These are phyloP conservation scores for Debaryomycetaceae sp. DNA, from an alignment of 1,139 yeast species.

Conservation along the genomic window DNA sequence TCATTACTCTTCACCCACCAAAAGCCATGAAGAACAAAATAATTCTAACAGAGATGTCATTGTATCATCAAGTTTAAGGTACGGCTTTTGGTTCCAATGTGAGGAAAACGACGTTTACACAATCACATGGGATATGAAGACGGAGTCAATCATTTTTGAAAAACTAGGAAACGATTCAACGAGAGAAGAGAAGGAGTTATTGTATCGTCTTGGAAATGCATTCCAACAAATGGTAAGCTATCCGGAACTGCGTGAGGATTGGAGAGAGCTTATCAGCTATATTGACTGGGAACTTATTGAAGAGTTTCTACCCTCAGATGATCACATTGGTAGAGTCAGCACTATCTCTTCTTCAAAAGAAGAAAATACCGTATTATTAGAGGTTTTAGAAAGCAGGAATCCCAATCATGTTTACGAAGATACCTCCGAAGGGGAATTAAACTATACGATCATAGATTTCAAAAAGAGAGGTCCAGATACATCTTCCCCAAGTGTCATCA, in stretches of 20 bases:
- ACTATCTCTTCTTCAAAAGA: constrained; percentile 28
- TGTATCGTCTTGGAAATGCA: constrained; percentile 15
- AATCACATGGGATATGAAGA: constrained; percentile 9
- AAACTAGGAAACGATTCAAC: constrained; percentile 4
- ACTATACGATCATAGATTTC: constrained; percentile 23
- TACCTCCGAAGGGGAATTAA: constrained; percentile 5
- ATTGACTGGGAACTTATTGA: constrained; percentile 20
- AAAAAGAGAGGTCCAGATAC: constrained; percentile 10
- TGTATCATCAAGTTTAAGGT: constrained; percentile 15
- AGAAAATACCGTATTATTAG: constrained; percentile 23
- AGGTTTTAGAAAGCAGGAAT: constrained; percentile 12
- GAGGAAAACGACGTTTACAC: constrained; percentile 17
- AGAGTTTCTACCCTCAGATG: constrained; percentile 16
- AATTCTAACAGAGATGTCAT: constrained; percentile 1
- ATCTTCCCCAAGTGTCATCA: constrained; percentile 11
- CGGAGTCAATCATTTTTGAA: constrained; percentile 3
- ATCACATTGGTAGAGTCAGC: constrained; percentile 12
- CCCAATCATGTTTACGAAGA: constrained; percentile 9
- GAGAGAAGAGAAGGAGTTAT: constrained; percentile 4
- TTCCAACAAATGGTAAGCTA: constrained; percentile 22
- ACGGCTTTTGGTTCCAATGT: constrained; percentile 27
- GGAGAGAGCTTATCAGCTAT: constrained; percentile 15
- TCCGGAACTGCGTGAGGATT: constrained; percentile 16
- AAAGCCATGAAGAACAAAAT: constrained; percentile 4
- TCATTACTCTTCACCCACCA: constrained; percentile 22